phyloP scores from a whole-genome alignment of 768 basidiomycete species.

The Macrolepiota dolichaula region DNA sequence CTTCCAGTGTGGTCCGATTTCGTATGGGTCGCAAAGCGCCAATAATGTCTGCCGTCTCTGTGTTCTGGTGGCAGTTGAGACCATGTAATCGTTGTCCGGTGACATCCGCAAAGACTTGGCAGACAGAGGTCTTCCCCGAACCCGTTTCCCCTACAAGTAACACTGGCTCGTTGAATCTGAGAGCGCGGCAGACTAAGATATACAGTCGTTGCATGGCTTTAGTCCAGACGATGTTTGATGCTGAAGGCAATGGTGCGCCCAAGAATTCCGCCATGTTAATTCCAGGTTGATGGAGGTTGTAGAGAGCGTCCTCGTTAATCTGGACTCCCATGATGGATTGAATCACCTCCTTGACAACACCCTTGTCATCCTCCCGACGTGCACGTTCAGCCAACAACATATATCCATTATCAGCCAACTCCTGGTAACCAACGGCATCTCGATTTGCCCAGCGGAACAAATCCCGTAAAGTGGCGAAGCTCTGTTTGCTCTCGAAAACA shows the following conservation, averaged over 20 bases:
- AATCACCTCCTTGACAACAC: slow-evolving; percentile 88
- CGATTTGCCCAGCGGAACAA: slow-evolving; percentile 96
- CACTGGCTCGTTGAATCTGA: slow-evolving; percentile 90
- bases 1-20: slow-evolving; percentile 58
- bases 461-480: slow-evolving; percentile 95
- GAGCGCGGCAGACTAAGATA: slow-evolving; percentile 76
- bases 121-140: slow-evolving; percentile 95
- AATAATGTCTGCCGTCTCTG: slow-evolving; percentile 95
- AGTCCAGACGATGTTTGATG: slow-evolving; percentile 82
- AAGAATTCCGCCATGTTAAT: slow-evolving; percentile 45
- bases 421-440: slow-evolving; percentile 85
- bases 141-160: slow-evolving; percentile 97
- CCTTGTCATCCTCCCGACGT: slow-evolving; percentile 80
- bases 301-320: slow-evolving; percentile 71
- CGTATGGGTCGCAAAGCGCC: slow-evolving; percentile 89
- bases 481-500: slow-evolving; percentile 96
- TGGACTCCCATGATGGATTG: slow-evolving; percentile 85
- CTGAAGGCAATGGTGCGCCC: slow-evolving; percentile 48
- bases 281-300: slow-evolving; percentile 46
- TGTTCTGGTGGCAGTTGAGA: slow-evolving; percentile 97
- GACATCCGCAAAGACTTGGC: slow-evolving; percentile 80
- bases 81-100: slow-evolving; percentile 57
- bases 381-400: slow-evolving; percentile 95
- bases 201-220: slow-evolving; percentile 89
- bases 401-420: slow-evolving; percentile 93